Conservation (phyloP, 2,329 filamentous ascomycete species). For the Aureobasidium mangrovei region DNA sequence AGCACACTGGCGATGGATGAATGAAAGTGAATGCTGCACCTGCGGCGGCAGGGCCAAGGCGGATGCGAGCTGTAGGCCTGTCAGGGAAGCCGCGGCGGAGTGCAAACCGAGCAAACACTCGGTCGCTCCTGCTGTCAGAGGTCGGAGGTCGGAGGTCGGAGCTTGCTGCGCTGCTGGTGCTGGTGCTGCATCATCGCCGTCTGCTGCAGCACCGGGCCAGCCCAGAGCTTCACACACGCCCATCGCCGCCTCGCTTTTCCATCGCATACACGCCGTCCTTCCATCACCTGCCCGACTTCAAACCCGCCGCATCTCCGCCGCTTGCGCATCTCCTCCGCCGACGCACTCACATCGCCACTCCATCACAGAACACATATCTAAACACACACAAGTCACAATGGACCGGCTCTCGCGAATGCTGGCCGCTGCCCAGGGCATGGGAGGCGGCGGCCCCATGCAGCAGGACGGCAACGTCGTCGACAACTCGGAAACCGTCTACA, state of each 20-base stretch:
- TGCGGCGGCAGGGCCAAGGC: too few species aligned
- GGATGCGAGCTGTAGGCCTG: too few species aligned
- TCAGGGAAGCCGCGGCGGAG: too few species aligned
- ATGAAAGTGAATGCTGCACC: background rate
- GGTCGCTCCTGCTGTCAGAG: too few species aligned
- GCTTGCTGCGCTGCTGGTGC: background rate
- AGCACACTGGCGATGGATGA: background rate
- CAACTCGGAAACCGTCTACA: conserved; percentile 98
- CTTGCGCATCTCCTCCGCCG: background rate
- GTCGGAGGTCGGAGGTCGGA: background rate
- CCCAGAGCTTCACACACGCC: background rate
- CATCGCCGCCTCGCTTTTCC: background rate
- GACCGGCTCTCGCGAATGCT: conserved; percentile 88
- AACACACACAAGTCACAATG: conserved; percentile 45
- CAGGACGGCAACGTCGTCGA: conserved; percentile 94
- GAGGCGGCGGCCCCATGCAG: conserved; percentile 43
- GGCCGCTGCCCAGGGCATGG: conserved; percentile 58
- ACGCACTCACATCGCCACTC: background rate
- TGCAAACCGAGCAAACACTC: background rate
- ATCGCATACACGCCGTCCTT: background rate
- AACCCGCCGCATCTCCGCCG: background rate
- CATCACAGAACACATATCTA: background rate
- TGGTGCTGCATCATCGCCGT: background rate
- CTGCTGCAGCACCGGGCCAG: too few species aligned
- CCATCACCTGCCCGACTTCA: background rate